Base-by-base conservation (phyloP, 2,329 filamentous ascomycete species). In the Aspergillus alliaceus region DNA sequence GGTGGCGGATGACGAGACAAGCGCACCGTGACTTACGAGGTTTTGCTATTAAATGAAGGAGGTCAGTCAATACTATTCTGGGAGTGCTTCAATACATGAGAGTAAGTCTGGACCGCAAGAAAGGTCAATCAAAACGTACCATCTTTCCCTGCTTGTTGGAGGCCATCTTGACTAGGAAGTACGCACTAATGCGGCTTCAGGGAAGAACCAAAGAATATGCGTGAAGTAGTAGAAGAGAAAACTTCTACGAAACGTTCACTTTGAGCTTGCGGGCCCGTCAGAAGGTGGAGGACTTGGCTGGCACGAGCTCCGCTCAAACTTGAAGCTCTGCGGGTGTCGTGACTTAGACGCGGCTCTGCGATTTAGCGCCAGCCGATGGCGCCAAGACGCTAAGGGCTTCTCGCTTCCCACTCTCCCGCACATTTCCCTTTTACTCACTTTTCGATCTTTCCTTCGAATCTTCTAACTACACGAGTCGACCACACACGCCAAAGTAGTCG, bases 101-200 rank as follows among this genome's bases (percentile, higher is more conserved):
- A 12, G 8, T 44, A 40, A 27, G 42, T 22, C 49, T 50, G 39
- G 31, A 48, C 29, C 25, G 44, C 27, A 48, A 61, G 54, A 53
- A 56, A 60, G 53, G 27, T 58, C 11, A 48, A 50, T 57, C 46
- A 57, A 54, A 53, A 87, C 91, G 84, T 83, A 98, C 95, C 95
- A 99, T 98, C 85, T 99, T 98, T 80, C 95, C 95, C 80, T 97
- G 93, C 80, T 96, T 96, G 85, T 96, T 93, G 62, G 77, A 71
- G 75, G 88, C 86, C 87, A 77, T 87, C 73, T 44, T 66, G 60
- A 63, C 66, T 60, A 52, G 40, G 55, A 51, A 60, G 64, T 66
- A 77, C 77, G 75, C 77, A 77, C 76, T 73, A 73, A 72, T 77
- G 77, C 77, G 77, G 75, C 77, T 77, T 75, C 55, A 44, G 54